Evolutionary conservation across 78 protist species (phyloP).

Genomic region (Dictyostelium firmibasis): DNA sequence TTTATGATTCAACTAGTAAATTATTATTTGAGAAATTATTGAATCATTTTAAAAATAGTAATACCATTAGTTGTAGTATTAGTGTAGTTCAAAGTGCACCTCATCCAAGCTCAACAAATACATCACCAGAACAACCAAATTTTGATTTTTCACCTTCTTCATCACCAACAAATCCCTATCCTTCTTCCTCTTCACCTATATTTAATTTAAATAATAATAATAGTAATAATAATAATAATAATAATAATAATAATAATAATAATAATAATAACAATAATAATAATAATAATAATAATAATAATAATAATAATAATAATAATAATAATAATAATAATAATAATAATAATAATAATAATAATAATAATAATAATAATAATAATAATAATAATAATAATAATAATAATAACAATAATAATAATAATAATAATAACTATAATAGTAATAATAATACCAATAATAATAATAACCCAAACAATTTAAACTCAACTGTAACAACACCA

Average conservation of each 20-base stretch:
- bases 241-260: neutral
- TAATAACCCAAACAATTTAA: neutral
- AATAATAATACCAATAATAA: neutral
- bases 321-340: neutral
- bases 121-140: neutral
- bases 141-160: neutral
- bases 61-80: neutral
- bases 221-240: neutral
- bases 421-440: neutral
- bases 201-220: neutral
- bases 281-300: neutral
- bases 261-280: neutral
- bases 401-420: neutral
- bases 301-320: neutral
- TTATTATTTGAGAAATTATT: neutral
- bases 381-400: neutral
- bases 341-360: neutral
- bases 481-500: slow-evolving; percentile 1
- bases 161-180: neutral
- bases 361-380: neutral
- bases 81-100: neutral
- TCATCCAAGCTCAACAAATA: neutral
- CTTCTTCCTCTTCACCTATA: slow-evolving; percentile 3
- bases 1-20: slow-evolving; percentile 28
- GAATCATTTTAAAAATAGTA: neutral